Conservation (phyloP, 2,329 filamentous ascomycete genomes). For the Colletotrichum abscissum region DNA sequence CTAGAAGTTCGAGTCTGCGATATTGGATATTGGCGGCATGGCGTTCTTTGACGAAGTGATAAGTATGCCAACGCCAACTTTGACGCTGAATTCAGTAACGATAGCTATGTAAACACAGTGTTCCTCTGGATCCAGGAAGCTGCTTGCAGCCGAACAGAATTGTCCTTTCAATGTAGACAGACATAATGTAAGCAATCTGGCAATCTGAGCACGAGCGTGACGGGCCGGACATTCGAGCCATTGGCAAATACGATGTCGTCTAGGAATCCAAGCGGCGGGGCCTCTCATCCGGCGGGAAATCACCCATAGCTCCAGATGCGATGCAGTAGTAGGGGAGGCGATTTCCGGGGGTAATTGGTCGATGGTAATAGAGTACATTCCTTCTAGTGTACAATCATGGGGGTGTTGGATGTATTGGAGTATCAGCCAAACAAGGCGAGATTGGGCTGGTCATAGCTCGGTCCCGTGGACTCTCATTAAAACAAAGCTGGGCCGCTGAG, state of each 20-base stretch:
- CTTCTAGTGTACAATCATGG: no score
- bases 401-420: no score
- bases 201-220: not conserved
- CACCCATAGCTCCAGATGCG: constrained; percentile 19
- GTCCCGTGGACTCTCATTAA: constrained; percentile 26
- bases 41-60: not conserved
- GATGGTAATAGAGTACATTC: not conserved
- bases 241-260: constrained; percentile 32
- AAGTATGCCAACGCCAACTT: not conserved
- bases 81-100: not conserved
- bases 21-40: not conserved
- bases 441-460: constrained; percentile 28
- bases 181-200: not conserved
- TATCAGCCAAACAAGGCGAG: constrained; percentile 4
- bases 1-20: not conserved
- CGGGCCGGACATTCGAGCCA: constrained; percentile 10
- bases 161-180: not conserved
- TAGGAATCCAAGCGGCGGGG: constrained; percentile 31
- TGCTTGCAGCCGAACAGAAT: no score
- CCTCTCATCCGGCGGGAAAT: constrained; percentile 29
- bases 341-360: not conserved
- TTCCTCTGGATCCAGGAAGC: no score
- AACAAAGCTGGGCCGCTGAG: constrained; percentile 24
- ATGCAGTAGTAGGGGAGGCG: constrained; percentile 28
- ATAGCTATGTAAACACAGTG: no score